Conservation (phyloP, 257 asterid genomes). For the Perilla frutescens region DNA sequence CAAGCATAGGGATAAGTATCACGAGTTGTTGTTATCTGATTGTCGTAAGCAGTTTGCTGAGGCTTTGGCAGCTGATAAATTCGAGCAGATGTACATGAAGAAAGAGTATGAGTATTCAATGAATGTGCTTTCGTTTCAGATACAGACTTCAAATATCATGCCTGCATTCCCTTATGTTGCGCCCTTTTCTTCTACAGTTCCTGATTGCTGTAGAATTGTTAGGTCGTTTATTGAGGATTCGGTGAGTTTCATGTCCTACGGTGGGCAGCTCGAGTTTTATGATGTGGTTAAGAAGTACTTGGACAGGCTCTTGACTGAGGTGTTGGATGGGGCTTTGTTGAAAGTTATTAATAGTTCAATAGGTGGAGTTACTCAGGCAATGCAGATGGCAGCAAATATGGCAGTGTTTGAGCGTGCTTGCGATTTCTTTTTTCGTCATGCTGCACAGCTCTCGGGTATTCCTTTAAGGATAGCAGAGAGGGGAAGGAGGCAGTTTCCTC, state of each 20-base stretch:
- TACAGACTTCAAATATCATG: constrained; percentile 89
- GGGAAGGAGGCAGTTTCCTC: constrained; percentile 79
- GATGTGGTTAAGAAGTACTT: constrained; percentile 91
- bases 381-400: constrained; percentile 99
- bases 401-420: constrained; percentile 97
- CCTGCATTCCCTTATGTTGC: constrained; percentile 98
- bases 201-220: constrained; percentile 96
- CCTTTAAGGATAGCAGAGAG: constrained; percentile 93
- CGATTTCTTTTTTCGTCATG: constrained; percentile 95
- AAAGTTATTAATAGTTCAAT: constrained; percentile 72
- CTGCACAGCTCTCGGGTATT: constrained; percentile 95
- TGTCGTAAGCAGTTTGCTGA: constrained; percentile 91
- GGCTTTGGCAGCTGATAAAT: constrained; percentile 87
- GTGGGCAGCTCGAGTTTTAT: constrained; percentile 91
- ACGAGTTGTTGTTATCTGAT: constrained; percentile 84
- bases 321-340: constrained; percentile 78
- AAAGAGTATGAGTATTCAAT: constrained; percentile 92
- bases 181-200: constrained; percentile 90
- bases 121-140: constrained; percentile 93
- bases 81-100: constrained; percentile 98
- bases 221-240: constrained; percentile 95
- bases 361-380: constrained; percentile 84
- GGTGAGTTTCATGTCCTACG: constrained; percentile 91
- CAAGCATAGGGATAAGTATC: constrained; percentile 94
- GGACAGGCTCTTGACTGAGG: constrained; percentile 89